These are phyloP conservation scores for Clavispora carvajalis DNA, from an alignment of 805 yeast species.

Conservation along the genomic window DNA sequence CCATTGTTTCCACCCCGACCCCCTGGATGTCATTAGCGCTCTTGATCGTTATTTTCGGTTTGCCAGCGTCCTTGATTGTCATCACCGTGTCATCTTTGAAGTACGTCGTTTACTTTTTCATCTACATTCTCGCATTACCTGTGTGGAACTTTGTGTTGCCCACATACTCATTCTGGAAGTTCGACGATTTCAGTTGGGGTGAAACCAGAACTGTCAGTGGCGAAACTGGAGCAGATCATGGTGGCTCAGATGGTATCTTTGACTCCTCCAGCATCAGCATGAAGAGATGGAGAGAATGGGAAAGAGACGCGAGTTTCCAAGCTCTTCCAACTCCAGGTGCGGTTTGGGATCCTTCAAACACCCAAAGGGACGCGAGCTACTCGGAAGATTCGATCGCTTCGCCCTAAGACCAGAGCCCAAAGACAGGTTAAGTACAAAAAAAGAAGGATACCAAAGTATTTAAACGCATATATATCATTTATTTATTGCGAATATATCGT, in stretches of 20 bases:
- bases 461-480: not conserved
- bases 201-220: slow-evolving; percentile 80
- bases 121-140: slow-evolving; percentile 80
- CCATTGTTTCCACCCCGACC: slow-evolving; percentile 68
- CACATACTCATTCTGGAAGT: slow-evolving; percentile 85
- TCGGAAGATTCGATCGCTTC: slow-evolving; percentile 20
- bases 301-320: slow-evolving; percentile 36
- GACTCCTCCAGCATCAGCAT: slow-evolving; percentile 87
- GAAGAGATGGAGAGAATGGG: slow-evolving; percentile 95
- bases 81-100: slow-evolving; percentile 71
- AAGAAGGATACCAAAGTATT: not conserved
- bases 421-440: no score
- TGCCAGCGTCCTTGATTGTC: slow-evolving; percentile 78
- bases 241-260: slow-evolving; percentile 71
- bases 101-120: slow-evolving; percentile 72
- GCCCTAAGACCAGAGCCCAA: no score
- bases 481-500: not conserved
- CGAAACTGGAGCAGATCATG: slow-evolving; percentile 62
- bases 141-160: slow-evolving; percentile 91
- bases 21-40: slow-evolving; percentile 73
- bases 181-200: slow-evolving; percentile 96
- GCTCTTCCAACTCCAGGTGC: slow-evolving; percentile 34
- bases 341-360: slow-evolving; percentile 41
- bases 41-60: slow-evolving; percentile 73
- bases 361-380: slow-evolving; percentile 23